phyloP scores from a whole-genome alignment of 78 protist species.

The Chrysochromulina parva region DNA sequence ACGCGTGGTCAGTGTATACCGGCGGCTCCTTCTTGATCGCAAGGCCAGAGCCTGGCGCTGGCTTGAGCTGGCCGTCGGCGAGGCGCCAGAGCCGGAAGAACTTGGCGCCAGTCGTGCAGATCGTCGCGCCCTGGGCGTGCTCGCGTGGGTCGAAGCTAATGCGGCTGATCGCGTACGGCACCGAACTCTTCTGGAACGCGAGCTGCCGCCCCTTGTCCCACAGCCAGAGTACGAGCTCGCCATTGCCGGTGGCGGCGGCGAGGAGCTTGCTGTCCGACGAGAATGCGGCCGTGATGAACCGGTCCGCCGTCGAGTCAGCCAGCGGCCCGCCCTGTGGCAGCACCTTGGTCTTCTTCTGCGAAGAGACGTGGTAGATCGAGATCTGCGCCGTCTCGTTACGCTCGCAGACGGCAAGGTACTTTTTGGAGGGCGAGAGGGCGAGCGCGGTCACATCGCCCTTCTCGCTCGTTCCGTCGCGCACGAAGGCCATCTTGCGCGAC shows the following conservation, averaged over 20 bases:
- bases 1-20: constrained; percentile 16
- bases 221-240: too few species aligned
- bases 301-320: background rate
- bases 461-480: background rate
- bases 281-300: too few species aligned
- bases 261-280: too few species aligned
- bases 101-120: background rate
- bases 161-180: background rate
- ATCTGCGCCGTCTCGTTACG: background rate
- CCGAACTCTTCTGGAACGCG: background rate
- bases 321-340: background rate
- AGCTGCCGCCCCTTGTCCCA: background rate
- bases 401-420: constrained; percentile 33
- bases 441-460: background rate
- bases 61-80: background rate
- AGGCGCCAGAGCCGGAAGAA: background rate
- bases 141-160: background rate
- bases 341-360: background rate
- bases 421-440: background rate
- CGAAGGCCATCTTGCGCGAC: background rate
- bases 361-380: background rate
- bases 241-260: too few species aligned
- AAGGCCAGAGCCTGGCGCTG: background rate
- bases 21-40: background rate
- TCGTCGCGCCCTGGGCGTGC: background rate